These are phyloP conservation scores for Rhodotorula paludigena DNA, from an alignment of 768 basidiomycete genomes.

Conservation along the genomic window DNA sequence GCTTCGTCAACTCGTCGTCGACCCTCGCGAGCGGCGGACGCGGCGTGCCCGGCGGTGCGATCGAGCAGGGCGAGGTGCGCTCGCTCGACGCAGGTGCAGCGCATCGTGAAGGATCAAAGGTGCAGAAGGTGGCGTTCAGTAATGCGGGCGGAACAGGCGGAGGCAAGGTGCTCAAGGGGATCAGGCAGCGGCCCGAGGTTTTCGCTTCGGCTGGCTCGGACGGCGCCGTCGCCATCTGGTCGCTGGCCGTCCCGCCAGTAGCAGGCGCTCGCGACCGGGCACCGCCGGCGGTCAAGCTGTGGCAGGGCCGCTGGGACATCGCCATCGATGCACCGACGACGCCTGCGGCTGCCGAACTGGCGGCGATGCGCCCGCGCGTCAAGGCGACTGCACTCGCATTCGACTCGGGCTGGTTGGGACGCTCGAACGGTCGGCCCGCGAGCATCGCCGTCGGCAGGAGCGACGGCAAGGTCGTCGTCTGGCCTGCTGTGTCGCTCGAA, in stretches of 20 bases:
- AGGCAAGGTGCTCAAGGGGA: background rate
- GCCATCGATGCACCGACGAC: slow-evolving; percentile 2
- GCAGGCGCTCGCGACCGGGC: slow-evolving; percentile 3
- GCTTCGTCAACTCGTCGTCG: slow-evolving; percentile 8
- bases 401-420: slow-evolving; percentile 21
- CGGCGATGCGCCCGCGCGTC: background rate
- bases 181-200: background rate
- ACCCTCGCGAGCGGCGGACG: background rate
- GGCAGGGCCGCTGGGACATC: slow-evolving; percentile 24
- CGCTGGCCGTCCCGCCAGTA: background rate
- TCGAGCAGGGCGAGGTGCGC: slow-evolving; percentile 8
- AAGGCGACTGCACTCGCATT: slow-evolving; percentile 19
- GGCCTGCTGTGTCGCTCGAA: background rate
- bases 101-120: slow-evolving; percentile 13
- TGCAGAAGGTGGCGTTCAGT: slow-evolving; percentile 13
- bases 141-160: slow-evolving; percentile 5
- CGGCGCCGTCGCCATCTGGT: slow-evolving; percentile 11
- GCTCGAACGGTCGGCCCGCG: slow-evolving; percentile 10
- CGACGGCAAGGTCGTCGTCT: slow-evolving; percentile 26
- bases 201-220: slow-evolving; percentile 10
- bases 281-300: slow-evolving; percentile 15
- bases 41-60: background rate
- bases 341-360: background rate
- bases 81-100: background rate
- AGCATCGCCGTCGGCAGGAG: slow-evolving; percentile 24